Evolutionary conservation across 129 eudicot species (phyloP).

Genomic region (Apium graveolens): DNA sequence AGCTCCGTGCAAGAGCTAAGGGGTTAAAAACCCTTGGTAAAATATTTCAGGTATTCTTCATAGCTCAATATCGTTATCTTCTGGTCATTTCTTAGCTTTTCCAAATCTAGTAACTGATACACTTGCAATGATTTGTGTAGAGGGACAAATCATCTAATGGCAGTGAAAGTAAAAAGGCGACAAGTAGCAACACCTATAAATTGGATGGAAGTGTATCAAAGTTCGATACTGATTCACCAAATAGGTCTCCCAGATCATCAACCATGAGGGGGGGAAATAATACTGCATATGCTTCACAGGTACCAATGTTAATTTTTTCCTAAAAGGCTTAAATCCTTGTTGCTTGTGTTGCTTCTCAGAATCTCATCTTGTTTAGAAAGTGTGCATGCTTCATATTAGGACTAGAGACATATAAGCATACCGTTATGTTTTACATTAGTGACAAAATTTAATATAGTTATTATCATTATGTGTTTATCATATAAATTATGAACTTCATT

Average conservation of each 20-base stretch:
- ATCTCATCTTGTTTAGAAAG: slow-evolving; percentile 9
- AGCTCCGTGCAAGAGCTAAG: slow-evolving; percentile 86
- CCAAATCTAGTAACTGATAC: slow-evolving; percentile 4
- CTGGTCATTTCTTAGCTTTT: not conserved
- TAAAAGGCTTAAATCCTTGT: slow-evolving; percentile 6
- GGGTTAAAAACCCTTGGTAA: slow-evolving; percentile 84
- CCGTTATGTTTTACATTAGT: not conserved
- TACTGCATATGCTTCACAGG: slow-evolving; percentile 48
- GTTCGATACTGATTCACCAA: slow-evolving; percentile 25
- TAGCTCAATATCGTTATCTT: slow-evolving; percentile 4
- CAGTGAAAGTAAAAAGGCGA: slow-evolving; percentile 42
- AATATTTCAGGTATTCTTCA: slow-evolving; percentile 64
- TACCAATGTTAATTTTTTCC: slow-evolving; percentile 9
- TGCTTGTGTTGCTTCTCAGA: slow-evolving; percentile 1
- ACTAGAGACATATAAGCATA: not conserved
- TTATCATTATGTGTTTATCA: not conserved
- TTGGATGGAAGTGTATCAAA: slow-evolving; percentile 50
- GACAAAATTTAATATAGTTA: not conserved
- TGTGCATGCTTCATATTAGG: not conserved
- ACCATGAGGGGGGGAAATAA: slow-evolving; percentile 31
- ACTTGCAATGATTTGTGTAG: slow-evolving; percentile 24
- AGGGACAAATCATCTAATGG: slow-evolving; percentile 51
- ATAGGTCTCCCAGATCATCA: slow-evolving; percentile 26
- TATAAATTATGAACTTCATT: not conserved
- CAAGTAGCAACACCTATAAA: slow-evolving; percentile 31